Base-by-base conservation (phyloP, 768 basidiomycete genomes). In the Suillus plorans region DNA sequence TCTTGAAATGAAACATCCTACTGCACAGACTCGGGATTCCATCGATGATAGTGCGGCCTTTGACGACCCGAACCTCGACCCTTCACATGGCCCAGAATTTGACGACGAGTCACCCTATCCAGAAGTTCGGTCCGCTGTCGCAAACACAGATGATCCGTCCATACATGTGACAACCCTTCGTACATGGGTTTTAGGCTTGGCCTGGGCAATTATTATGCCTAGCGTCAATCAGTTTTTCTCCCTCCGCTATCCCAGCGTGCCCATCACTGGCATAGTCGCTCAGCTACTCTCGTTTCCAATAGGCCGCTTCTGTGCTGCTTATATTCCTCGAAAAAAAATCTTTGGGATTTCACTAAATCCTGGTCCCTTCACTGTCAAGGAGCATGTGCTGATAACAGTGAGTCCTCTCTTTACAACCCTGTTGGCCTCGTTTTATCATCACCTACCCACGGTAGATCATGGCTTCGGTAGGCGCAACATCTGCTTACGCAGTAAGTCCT, bases 141-240 rank as follows among this genome's bases (percentile, higher is more conserved):
- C 88, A 61, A 89, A 88, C 70, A 88, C 86, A 3, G 90, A 91
- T 70, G 89, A 91, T 73, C 83, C 84, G 42, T 77, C 79, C 50
- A 86, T 91, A 65, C 84, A 86, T 9, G 84, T 83, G 9, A 80
- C 79, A 42, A 91, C 90, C 0, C 52, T 92, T 50, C 87, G 91
- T 41, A 83, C 86, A 4, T 91, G 89, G 89, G 75, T 83, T 7
- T 80, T 96, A 55, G 95, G 95, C 58, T 63, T 94, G 18, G 66
- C 84, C 41, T 91, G 85, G 83, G 84, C 90, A 5, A 83, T 91
- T 42, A 67, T 92, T 70, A 81, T 87, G 61, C 80, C 87, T 5
- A 87, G 85, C 31, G 74, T 88, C 60, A 90, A 92, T 70, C 90
- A 90, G 66, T 89, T 91, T 78, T 89, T 91, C 77, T 89, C 85